phyloP scores from a whole-genome alignment of 139 green algal species.

The Ostreobium quekettii region DNA sequence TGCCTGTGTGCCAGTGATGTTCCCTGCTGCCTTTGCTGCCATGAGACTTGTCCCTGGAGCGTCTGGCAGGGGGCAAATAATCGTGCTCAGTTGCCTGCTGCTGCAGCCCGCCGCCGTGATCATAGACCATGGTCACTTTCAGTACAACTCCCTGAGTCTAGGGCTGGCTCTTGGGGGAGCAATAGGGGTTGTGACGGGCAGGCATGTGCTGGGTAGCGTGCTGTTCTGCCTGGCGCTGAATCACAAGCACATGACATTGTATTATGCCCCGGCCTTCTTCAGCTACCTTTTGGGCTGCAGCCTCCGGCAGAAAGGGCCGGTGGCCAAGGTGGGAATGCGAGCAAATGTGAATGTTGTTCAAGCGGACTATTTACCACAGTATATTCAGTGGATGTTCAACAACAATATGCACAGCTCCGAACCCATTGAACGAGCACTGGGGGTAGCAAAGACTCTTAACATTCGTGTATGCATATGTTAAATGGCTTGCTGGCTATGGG shows the following conservation, averaged over 20 bases:
- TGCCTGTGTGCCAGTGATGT: conserved; percentile 9
- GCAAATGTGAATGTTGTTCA: too few relatives aligned
- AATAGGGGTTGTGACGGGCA: conserved; percentile 19
- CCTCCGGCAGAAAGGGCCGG: conserved; percentile 35
- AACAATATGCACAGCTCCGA: too few relatives aligned
- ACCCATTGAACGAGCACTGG: too few relatives aligned
- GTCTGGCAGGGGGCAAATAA: background rate
- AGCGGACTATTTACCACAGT: too few relatives aligned
- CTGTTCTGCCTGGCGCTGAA: conserved; percentile 80
- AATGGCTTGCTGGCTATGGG: too few relatives aligned
- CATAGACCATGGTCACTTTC: conserved; percentile 98
- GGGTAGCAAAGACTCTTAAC: too few relatives aligned
- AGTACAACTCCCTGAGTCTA: conserved; percentile 92
- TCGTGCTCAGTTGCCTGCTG: conserved; percentile 42
- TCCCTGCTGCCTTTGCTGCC: too few relatives aligned
- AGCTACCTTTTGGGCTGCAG: conserved; percentile 79
- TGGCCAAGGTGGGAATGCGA: conserved; percentile 20
- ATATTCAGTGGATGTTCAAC: too few relatives aligned
- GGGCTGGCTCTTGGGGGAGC: conserved; percentile 59
- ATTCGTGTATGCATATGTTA: too few relatives aligned
- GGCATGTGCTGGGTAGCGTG: conserved; percentile 45
- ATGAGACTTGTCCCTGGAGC: too few relatives aligned
- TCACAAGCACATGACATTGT: conserved; percentile 97
- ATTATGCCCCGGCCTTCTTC: conserved; percentile 95
- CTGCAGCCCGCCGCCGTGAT: conserved; percentile 78